These are phyloP conservation scores for Leucocoprinus birnbaumii DNA, from an alignment of 768 basidiomycete genomes.

Conservation along the genomic window DNA sequence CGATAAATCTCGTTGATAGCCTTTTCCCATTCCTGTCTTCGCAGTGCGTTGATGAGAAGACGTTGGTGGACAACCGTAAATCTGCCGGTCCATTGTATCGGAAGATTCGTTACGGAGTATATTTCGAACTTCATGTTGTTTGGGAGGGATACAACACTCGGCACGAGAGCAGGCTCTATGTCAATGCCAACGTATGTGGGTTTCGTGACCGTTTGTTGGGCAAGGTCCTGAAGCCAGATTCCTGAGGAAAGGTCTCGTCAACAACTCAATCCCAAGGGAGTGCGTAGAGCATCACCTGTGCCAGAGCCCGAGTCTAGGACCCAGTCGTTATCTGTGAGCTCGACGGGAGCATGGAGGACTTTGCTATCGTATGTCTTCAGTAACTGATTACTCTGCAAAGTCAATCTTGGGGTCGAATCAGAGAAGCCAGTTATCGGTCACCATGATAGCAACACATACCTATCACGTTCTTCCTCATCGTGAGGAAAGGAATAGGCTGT, in stretches of 20 bases:
- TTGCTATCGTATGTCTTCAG: slow-evolving; percentile 1
- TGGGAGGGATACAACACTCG: background rate
- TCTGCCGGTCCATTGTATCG: slow-evolving; percentile 1
- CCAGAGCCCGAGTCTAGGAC: slow-evolving; percentile 1
- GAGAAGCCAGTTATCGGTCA: background rate
- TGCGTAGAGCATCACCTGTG: background rate
- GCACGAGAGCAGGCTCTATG: background rate
- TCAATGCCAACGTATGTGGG: slow-evolving; percentile 2
- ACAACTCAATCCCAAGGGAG: too few species aligned
- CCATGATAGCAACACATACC: background rate
- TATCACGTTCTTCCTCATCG: slow-evolving; percentile 6
- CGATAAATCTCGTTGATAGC: slow-evolving; percentile 7
- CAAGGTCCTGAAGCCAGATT: slow-evolving; percentile 7
- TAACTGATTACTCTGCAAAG: background rate
- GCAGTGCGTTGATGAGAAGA: slow-evolving; percentile 9
- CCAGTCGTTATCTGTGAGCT: slow-evolving; percentile 6
- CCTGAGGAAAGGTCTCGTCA: too few species aligned
- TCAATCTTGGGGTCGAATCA: background rate
- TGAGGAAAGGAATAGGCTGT: slow-evolving; percentile 7
- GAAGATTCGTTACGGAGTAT: background rate
- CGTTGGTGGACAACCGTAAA: slow-evolving; percentile 10
- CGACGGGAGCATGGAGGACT: slow-evolving; percentile 1
- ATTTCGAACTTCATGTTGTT: slow-evolving; percentile 7
- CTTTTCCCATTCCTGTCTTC: slow-evolving; percentile 2
- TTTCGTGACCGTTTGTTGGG: background rate